Evolutionary conservation across 805 yeast species (phyloP).

Genomic region (Wilhelminamyces savonicus): DNA sequence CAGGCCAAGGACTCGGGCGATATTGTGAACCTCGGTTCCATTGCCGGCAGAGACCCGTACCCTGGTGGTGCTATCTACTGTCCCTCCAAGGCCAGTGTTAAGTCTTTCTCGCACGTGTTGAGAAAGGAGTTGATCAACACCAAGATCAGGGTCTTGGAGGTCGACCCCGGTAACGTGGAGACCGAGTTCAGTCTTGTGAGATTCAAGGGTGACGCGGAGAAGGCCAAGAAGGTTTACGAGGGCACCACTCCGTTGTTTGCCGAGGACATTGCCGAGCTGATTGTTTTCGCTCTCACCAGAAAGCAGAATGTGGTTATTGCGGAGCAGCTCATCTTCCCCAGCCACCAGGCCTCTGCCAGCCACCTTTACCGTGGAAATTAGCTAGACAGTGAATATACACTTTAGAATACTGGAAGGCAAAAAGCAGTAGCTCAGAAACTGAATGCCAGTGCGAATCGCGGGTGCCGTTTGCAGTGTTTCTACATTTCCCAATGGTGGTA

Average conservation of each 20-base stretch:
- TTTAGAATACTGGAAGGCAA: no score
- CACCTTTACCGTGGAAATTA: conserved; percentile 40
- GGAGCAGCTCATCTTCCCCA: conserved; percentile 77
- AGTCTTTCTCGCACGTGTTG: conserved; percentile 63
- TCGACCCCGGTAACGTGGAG: conserved; percentile 76
- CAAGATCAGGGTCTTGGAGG: conserved; percentile 62
- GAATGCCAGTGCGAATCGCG: no score
- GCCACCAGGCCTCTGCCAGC: conserved; percentile 75
- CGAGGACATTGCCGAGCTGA: conserved; percentile 69
- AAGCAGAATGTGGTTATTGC: conserved; percentile 69
- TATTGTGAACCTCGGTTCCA: conserved; percentile 68
- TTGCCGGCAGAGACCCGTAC: conserved; percentile 75
- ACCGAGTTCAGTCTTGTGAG: conserved; percentile 67
- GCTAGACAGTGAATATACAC: neutral
- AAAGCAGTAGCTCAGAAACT: no score
- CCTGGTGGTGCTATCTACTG: conserved; percentile 78
- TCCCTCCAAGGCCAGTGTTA: conserved; percentile 67
- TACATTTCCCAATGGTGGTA: no score
- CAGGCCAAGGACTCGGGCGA: conserved; percentile 66
- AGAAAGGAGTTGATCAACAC: conserved; percentile 74
- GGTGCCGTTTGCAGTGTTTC: no score
- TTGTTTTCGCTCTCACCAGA: conserved; percentile 62
- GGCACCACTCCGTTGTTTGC: conserved; percentile 68
- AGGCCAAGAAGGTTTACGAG: conserved; percentile 59
- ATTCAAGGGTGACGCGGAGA: conserved; percentile 53